Percentiles rank a stretch among this genome's conserved stretches.
Conservation (phyloP, 2,329 filamentous ascomycete genomes). For the Phoma sp. region DNA sequence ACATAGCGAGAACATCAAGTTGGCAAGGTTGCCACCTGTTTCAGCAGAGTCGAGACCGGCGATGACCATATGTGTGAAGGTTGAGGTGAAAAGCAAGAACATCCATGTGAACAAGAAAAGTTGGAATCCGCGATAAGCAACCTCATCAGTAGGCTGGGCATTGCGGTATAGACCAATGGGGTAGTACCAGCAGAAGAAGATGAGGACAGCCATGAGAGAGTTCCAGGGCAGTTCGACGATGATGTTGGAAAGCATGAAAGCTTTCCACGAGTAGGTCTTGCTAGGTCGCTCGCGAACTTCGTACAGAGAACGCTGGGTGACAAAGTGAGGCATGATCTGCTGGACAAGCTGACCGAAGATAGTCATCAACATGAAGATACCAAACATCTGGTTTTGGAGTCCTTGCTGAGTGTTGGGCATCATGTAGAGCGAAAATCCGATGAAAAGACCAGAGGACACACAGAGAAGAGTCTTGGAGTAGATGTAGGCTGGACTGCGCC, state of each 20-base stretch:
- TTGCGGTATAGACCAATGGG: slow-evolving; percentile 79
- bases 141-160: slow-evolving; percentile 65
- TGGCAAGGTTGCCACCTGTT: slow-evolving; percentile 76
- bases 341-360: slow-evolving; percentile 81
- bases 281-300: slow-evolving; percentile 84
- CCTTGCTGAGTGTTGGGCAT: slow-evolving; percentile 76
- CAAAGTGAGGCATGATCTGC: slow-evolving; percentile 86
- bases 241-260: slow-evolving; percentile 84
- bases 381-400: slow-evolving; percentile 85
- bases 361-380: slow-evolving; percentile 80
- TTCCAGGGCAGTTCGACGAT: slow-evolving; percentile 88
- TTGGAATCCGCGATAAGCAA: slow-evolving; percentile 72
- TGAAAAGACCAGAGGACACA: slow-evolving; percentile 71
- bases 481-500: slow-evolving; percentile 87
- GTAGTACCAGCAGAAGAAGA: slow-evolving; percentile 86
- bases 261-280: slow-evolving; percentile 84
- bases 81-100: slow-evolving; percentile 81
- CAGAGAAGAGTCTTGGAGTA: slow-evolving; percentile 80
- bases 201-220: slow-evolving; percentile 73
- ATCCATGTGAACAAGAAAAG: slow-evolving; percentile 78
- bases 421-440: slow-evolving; percentile 80
- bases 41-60: slow-evolving; percentile 77
- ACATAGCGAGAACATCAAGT: slow-evolving; percentile 73
- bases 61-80: slow-evolving; percentile 80
- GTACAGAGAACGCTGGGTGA: slow-evolving; percentile 80